Base-by-base conservation (phyloP, 2,329 filamentous ascomycete genomes). In the Thielaviopsis populi region DNA sequence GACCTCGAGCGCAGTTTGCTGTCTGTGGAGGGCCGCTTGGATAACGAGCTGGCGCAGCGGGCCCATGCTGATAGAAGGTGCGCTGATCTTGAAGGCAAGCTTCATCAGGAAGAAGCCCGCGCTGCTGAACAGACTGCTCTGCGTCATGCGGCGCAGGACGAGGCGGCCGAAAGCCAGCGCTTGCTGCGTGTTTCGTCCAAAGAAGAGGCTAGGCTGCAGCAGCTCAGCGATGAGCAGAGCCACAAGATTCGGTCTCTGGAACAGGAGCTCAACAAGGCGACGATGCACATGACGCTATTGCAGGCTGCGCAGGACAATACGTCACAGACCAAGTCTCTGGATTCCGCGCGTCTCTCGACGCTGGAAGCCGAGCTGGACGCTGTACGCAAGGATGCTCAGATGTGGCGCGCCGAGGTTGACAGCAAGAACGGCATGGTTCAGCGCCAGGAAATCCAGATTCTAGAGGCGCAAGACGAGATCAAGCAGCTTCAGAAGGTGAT, bases 401-500 rank as follows among this genome's bases (percentile, higher is more conserved):
- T 82, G 70, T 85, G 81, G 81, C 80, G 81, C 63, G 73, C 78
- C 22, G 83, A 86, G 69, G 79, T 81, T n/a, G 83, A 86, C 69
- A 78, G 80, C 27, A 78, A 79, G 6, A 77, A 80, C 27, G 79
- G 84, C 63, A 72, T 76, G 19, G 76, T 78, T 50, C 76, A 77
- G 50, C 76, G 78, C 63, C 76, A 77, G 67, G 75, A 76, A 42
- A 75, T 76, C 54, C 80, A 83, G 43, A 72, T 82, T 24, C 71
- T 74, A 13, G 74, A 80, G 48, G 74, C 76, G 1, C 68, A 77
- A 10, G 78, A 80, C 7, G 80, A 84, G 70, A 91, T 89, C 69
- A 89, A 87, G 72, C 85, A 87, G 68, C 78, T 96, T 64, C 84
- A 85, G 69, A 84, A 83, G 71, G 84, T 85, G 37, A 83, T 95